Evolutionary conservation across 176 grass and related monocot genomes (phyloP), one percentile per base, ranked within the genome.

Genomic region (Musa beccarii): DNA sequence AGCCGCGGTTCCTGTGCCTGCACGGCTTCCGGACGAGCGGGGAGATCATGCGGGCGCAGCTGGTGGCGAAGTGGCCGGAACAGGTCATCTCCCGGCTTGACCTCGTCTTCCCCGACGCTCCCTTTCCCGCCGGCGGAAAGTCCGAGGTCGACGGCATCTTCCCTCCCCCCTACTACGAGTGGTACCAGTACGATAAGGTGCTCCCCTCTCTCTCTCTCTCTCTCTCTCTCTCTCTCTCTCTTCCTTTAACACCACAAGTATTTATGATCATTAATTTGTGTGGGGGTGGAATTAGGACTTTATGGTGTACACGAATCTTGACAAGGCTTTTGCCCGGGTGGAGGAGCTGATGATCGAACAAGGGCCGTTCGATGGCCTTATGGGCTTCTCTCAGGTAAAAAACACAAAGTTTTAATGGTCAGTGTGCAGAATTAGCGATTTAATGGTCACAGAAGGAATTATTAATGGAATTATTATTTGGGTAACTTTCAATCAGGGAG

Each of bases 11-110:
- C 81, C 86, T 97, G 22, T 97, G 93, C 85, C 81, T 97, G 66
- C 90, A 97, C 87, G 93, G 93, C 12, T 97, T 97, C 81, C 88
- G 93, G 2, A 97, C 93, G 24, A 97, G 93, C 88, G 93, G 72
- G 2, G 93, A 85, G 57, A 97, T 97, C 85, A 97, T 97, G 93
- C 82, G 88, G 80, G 81, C 53, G 87, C 93, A 97, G 88, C 87
- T 97, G 63, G 57, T 88, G 9, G 88, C 90, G 10, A 97, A 93
- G 82, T 97, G 93, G 93, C 93, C 86, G 15, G 54, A 79, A 28
- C 76, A 85, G 51, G 85, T 97, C 84, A 88, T 88, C 15, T 76
- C 86, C 56, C 85, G 90, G 79, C 88, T 97, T 12, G 93, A 97
- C 77, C 87, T 97, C 82, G 85, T 93, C 82, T 97, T 97, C 85